Percentiles rank a stretch among this genome's conserved stretches.
phyloP scores from a whole-genome alignment of 192 early-diverging fungal genomes.

The Gigaspora rosea region DNA sequence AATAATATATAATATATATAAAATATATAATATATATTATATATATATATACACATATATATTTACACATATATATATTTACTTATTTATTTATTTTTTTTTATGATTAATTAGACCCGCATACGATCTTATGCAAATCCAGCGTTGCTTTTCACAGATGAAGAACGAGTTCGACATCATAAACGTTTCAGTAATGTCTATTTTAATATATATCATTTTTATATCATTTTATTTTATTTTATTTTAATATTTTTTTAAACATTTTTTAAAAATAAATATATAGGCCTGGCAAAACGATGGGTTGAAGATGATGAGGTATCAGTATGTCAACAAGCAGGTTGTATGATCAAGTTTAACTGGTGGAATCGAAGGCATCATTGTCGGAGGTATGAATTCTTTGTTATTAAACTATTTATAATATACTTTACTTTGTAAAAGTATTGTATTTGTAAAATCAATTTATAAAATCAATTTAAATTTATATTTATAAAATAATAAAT shows the following conservation, averaged over 20 bases:
- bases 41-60: background rate
- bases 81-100: background rate
- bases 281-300: slow-evolving; percentile 27
- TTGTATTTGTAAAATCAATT: background rate
- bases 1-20: background rate
- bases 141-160: slow-evolving; percentile 31
- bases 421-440: background rate
- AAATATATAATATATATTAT: background rate
- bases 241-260: background rate
- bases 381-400: slow-evolving; percentile 7
- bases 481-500: no score
- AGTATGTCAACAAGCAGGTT: slow-evolving; percentile 24
- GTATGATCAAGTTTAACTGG: slow-evolving; percentile 20
- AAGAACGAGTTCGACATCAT: slow-evolving; percentile 30
- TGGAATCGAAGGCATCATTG: slow-evolving; percentile 33
- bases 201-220: no score
- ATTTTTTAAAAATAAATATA: background rate
- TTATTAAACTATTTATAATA: background rate
- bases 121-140: slow-evolving; percentile 26
- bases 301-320: slow-evolving; percentile 32
- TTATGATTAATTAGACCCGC: background rate
- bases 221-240: no score
- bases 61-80: background rate
- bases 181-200: slow-evolving; percentile 16
- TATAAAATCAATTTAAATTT: no score